Base-by-base conservation (phyloP, 441 rosid genomes). In the Cnidoscolus chayamansa region DNA sequence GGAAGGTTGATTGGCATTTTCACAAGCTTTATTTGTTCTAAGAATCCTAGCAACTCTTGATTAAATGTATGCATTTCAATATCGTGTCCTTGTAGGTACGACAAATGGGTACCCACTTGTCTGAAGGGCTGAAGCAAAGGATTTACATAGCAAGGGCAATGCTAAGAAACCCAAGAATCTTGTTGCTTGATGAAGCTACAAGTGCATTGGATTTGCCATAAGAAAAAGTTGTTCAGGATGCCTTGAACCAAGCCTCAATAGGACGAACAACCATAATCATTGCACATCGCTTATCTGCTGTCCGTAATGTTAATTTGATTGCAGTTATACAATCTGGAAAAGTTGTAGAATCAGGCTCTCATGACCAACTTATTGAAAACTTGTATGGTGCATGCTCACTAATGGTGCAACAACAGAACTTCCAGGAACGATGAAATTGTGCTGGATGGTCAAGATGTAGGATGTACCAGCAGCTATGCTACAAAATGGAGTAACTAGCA, bases 121-220 rank as follows among this genome's bases (percentile, higher is more conserved):
- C 25, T 25, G 25, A 25, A 54, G 80, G 77, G 53, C 83, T 78
- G 65, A 80, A 82, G 62, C 79, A 78, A 68, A 78, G 82, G 76
- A 78, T 69, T 43, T 59, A 78, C 20, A 78, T 78, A 6, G 81
- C 82, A n/a, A 76, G 81, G 67, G 79, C 84, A 53, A 25, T 81
- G 58, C 10, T 74, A 49, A 76, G 76, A 53, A 59, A 76, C 65
- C 82, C 80, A 4, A 60, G 66, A 58, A 19, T 83, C 40, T 77
- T 78, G 12, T 79, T 81, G 7, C 82, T 70, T 0, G 81, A 80
- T 3, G 82, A 76, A 65, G 82, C 81, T 30, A 78, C 77, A 0
- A 80, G 72, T 50, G 76, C 82, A 56, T 58, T 79, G 17, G 79
- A 77, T 20, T 74, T 74, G 0, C 73, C 74, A 10, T 76, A 81